A percentile compares a stretch with the other conserved stretches of the same genome.
Conservation (phyloP, 2,329 filamentous ascomycete genomes). For the Metarhizium rileyi region DNA sequence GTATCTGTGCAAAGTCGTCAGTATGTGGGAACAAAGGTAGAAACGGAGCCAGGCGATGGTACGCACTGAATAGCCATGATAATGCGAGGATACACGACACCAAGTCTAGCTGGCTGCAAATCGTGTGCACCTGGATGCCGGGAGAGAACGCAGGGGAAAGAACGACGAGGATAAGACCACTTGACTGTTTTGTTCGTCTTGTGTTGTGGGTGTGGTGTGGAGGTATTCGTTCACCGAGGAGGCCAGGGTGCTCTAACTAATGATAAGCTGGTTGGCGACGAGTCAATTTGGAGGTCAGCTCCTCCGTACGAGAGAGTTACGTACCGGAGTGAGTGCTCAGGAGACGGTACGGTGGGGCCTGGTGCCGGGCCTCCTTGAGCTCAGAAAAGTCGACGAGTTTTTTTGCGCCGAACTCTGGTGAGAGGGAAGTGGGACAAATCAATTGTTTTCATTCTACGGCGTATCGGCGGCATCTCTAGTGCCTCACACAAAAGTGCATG, state of each 20-base stretch:
- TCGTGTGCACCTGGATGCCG: slow-evolving; percentile 2
- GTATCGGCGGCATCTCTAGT: too few species aligned
- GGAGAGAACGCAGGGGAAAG: neutral
- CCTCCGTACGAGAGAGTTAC: too few species aligned
- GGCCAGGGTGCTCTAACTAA: slow-evolving; percentile 9
- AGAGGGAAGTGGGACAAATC: too few species aligned
- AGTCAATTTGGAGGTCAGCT: slow-evolving; percentile 4
- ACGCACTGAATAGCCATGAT: slow-evolving; percentile 37
- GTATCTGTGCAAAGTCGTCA: slow-evolving; percentile 53
- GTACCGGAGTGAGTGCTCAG: too few species aligned
- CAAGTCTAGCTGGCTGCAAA: slow-evolving; percentile 8
- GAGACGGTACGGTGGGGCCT: too few species aligned
- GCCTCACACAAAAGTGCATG: too few species aligned
- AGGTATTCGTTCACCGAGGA: slow-evolving; percentile 2
- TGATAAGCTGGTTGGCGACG: slow-evolving; percentile 14
- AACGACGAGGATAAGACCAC: neutral
- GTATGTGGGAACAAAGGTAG: slow-evolving; percentile 6
- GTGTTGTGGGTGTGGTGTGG: slow-evolving; percentile 1
- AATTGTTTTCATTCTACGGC: too few species aligned
- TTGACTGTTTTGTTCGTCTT: neutral
- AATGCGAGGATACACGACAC: slow-evolving; percentile 13
- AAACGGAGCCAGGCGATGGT: slow-evolving; percentile 6
- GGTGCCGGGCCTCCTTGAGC: too few species aligned
- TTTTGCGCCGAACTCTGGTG: too few species aligned
- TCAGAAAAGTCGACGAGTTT: too few species aligned